A percentile compares a stretch with the other conserved stretches of the same genome.
These are phyloP conservation scores for Clarkia xantiana DNA, from an alignment of 345 rosid species.

Conservation along the genomic window DNA sequence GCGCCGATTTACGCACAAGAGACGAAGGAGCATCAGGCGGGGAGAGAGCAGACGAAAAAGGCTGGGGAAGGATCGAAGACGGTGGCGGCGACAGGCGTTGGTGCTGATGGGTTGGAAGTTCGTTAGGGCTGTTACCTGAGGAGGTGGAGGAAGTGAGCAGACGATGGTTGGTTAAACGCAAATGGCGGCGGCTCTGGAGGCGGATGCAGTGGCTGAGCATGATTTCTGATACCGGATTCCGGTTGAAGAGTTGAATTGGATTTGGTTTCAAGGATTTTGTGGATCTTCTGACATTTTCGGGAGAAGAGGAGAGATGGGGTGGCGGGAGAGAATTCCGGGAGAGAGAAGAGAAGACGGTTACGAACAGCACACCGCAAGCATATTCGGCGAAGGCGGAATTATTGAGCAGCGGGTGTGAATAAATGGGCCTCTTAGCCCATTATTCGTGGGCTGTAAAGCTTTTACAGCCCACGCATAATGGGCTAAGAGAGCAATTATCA, in stretches of 20 bases:
- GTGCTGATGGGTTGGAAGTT: constrained; percentile 14
- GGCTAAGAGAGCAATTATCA: no score
- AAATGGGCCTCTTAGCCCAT: no score
- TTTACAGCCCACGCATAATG: no score
- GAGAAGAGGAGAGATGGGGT: no score
- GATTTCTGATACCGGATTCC: neutral
- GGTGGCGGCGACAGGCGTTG: constrained; percentile 18
- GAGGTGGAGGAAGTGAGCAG: constrained; percentile 24
- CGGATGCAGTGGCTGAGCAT: constrained; percentile 41
- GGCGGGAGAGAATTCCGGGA: no score
- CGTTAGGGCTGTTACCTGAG: constrained; percentile 15
- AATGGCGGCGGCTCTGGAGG: constrained; percentile 16
- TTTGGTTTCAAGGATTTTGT: no score
- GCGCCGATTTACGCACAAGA: constrained; percentile 25
- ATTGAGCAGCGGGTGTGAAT: no score
- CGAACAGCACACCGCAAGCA: no score
- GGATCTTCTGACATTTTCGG: neutral
- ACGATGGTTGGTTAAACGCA: constrained; percentile 22
- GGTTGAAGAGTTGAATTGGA: no score
- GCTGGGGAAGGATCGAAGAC: constrained; percentile 12
- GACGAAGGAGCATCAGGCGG: constrained; percentile 11
- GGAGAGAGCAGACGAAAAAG: constrained; percentile 9
- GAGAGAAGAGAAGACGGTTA: neutral
- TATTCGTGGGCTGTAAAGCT: no score
- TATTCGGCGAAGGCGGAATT: no score